Evolutionary conservation across 768 basidiomycete genomes (phyloP).

Genomic region (Boletus barrowsii): DNA sequence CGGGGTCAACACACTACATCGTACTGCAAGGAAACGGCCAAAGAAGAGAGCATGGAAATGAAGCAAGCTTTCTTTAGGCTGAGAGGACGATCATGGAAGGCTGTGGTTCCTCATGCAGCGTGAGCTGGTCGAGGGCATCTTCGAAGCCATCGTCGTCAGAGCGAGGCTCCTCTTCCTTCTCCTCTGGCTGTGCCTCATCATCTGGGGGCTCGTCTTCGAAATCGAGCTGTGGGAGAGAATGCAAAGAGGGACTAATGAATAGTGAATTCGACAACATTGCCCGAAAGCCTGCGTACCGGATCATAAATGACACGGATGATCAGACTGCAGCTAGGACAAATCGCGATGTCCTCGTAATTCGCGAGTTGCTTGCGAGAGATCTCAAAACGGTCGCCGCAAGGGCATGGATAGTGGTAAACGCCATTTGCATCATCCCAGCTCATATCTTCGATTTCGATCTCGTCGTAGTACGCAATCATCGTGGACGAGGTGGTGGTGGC

Average conservation of each 20-base stretch:
- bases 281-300: slow-evolving; percentile 58
- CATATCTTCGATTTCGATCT: slow-evolving; percentile 97
- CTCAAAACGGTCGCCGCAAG: slow-evolving; percentile 97
- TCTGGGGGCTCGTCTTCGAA: slow-evolving; percentile 76
- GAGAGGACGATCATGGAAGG: slow-evolving; percentile 12
- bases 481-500: neutral
- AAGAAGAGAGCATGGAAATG: neutral
- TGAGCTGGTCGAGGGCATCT: slow-evolving; percentile 66
- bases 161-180: slow-evolving; percentile 33
- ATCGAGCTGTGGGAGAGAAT: slow-evolving; percentile 55
- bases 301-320: slow-evolving; percentile 92
- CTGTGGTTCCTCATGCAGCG: slow-evolving; percentile 16
- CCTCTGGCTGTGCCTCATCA: slow-evolving; percentile 31
- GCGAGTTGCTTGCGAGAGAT: slow-evolving; percentile 82
- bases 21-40: neutral
- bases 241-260: neutral
- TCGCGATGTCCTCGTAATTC: slow-evolving; percentile 91
- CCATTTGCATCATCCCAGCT: slow-evolving; percentile 77
- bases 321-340: slow-evolving; percentile 93
- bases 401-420: slow-evolving; percentile 95
- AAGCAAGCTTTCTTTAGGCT: slow-evolving; percentile 8
- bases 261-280: neutral
- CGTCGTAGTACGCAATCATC: slow-evolving; percentile 92
- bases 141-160: slow-evolving; percentile 50
- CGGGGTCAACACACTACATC: slow-evolving; percentile 2